These are phyloP conservation scores for Rhodomyrtus psidioides DNA, from an alignment of 441 rosid species.

Conservation along the genomic window DNA sequence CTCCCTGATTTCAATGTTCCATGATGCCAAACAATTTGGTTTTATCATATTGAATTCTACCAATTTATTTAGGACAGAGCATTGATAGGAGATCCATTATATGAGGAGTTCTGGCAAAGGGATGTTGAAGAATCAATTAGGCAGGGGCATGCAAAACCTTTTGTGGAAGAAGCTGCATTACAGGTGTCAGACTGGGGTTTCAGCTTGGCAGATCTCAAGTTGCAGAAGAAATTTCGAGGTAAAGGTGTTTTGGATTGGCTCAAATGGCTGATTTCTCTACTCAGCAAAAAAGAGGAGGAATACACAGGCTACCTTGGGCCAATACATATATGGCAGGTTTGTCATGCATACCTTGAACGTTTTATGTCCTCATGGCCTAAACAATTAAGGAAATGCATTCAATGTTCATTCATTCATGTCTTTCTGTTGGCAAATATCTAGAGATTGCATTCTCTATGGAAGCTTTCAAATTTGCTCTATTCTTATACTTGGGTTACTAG, in stretches of 20 bases:
- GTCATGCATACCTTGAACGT: neutral
- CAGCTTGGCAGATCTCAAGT: constrained; percentile 45
- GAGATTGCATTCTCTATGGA: neutral
- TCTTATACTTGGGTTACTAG: neutral
- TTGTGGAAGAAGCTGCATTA: constrained; percentile 53
- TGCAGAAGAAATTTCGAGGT: constrained; percentile 33
- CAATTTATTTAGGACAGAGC: constrained; percentile 44
- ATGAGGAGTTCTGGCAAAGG: constrained; percentile 71
- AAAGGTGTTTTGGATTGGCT: constrained; percentile 40
- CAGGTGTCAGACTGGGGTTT: constrained; percentile 72
- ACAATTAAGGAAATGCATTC: neutral
- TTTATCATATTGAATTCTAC: neutral
- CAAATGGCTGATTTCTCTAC: constrained; percentile 22
- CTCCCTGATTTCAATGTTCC: neutral
- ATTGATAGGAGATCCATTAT: constrained; percentile 45
- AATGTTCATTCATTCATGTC: neutral
- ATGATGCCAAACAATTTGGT: neutral
- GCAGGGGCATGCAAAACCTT: constrained; percentile 52
- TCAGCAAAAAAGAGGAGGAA: constrained; percentile 35
- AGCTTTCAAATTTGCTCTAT: neutral
- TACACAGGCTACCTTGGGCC: constrained; percentile 60
- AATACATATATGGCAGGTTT: constrained; percentile 76
- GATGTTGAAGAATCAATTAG: constrained; percentile 70
- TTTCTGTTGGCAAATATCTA: neutral
- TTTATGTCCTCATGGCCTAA: neutral